Conservation (phyloP, 179 eudicot genomes). For the Drosera spatulata region DNA sequence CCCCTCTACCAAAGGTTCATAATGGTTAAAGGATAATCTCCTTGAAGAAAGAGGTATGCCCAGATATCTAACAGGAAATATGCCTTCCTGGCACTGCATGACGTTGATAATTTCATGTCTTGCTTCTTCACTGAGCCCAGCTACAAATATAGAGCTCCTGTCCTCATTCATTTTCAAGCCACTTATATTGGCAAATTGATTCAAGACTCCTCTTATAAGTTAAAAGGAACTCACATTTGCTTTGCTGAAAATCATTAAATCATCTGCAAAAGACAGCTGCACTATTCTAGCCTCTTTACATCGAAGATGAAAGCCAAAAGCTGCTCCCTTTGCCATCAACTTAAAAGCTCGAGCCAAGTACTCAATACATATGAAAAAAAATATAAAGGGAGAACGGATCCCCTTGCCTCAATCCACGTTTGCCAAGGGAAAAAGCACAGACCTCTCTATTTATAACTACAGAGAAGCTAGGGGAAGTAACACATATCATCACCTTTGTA, state of each 20-base stretch:
- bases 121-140: background rate
- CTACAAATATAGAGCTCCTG: background rate
- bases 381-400: no score
- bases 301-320: background rate
- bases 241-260: background rate
- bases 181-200: background rate
- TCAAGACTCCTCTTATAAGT: background rate
- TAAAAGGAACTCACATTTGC: background rate
- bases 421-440: no score
- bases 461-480: no score
- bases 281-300: background rate
- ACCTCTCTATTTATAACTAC: no score
- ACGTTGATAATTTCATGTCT: background rate
- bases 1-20: no score
- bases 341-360: background rate
- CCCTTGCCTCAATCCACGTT: no score
- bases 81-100: background rate
- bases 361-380: background rate
- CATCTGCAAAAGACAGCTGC: background rate
- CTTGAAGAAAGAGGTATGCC: background rate
- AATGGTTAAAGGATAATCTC: no score
- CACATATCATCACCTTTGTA: background rate
- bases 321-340: background rate
- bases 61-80: background rate
- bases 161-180: background rate